phyloP scores from a whole-genome alignment of 2,329 filamentous ascomycete species.

The Arthrobotrys pseudoclavata region DNA sequence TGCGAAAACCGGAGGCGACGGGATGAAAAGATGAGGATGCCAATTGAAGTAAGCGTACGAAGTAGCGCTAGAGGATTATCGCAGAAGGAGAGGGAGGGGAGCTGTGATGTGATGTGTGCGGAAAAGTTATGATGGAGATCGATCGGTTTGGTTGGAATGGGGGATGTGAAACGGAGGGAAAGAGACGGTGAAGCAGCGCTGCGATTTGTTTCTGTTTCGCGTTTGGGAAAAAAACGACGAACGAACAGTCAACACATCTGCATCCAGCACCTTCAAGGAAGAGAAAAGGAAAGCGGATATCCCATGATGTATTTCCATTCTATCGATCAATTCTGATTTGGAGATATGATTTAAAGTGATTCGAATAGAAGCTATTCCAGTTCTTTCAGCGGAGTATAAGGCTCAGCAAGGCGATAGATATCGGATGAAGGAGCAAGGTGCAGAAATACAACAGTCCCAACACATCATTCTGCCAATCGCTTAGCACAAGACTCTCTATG shows the following conservation, averaged over 20 bases:
- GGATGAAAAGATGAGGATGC: neutral
- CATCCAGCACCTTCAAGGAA: too few relatives aligned
- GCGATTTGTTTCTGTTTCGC: neutral
- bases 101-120: neutral
- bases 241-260: neutral
- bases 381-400: neutral
- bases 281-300: too few relatives aligned
- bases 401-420: neutral
- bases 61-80: neutral
- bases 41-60: neutral
- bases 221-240: neutral
- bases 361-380: neutral
- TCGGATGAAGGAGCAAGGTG: too few relatives aligned
- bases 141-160: neutral
- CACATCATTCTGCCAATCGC: too few relatives aligned
- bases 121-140: neutral
- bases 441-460: too few relatives aligned
- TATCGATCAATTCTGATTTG: too few relatives aligned
- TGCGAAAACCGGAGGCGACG: neutral
- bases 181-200: conserved; percentile 6
- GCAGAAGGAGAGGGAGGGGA: neutral
- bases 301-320: too few relatives aligned
- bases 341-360: neutral
- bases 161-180: conserved; percentile 8
- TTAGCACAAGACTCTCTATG: too few relatives aligned